Evolutionary conservation across 148 eudicot genomes (phyloP), one percentile per base, ranked within the genome.

Genomic region (Agrostemma githago): DNA sequence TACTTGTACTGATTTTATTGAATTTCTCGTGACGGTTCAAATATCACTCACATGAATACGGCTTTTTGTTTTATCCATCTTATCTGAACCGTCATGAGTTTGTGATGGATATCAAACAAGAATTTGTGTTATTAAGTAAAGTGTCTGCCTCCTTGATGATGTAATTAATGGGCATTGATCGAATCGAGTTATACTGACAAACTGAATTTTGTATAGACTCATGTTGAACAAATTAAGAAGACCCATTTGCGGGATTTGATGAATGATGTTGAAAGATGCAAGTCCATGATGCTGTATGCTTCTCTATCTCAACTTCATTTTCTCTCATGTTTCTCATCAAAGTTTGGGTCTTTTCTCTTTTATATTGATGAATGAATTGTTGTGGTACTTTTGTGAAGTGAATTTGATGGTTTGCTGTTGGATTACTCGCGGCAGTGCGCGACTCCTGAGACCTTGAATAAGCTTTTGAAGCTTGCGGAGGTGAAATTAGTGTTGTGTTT

Each of bases 341-440:
- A 61, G 19, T 61, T 34, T 26, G 42, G 20, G 21, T 5, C 6
- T 15, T 62, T 48, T 46, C 16, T 16, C 16, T 10, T 51, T 56
- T 39, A 10, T 26, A 26, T 26, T 26, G 11, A 58, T 70, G n/a
- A n/a, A n/a, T 21, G 44, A 41, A 56, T 54, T 21, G 11, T 67
- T 48, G 54, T 76, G 66, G 70, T 44, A 9, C 21, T 39, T 39
- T n/a, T 74, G 41, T 77, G 72, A 72, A 95, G 99, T 73, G 97
- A 92, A 59, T 89, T 83, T 21, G 94, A 92, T 82, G 94, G 90
- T 37, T 71, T 90, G 77, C 74, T 92, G 48, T 72, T 95, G 85
- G 99, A 95, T 81, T 92, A 88, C 65, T 95, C 98, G 6, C 84
- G 98, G 72, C 98, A 95, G 79, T 34, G 93, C 78, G 96, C 89